These are phyloP conservation scores for Microdochium trichocladiopsis DNA, from an alignment of 2,329 filamentous ascomycete species.

Conservation along the genomic window DNA sequence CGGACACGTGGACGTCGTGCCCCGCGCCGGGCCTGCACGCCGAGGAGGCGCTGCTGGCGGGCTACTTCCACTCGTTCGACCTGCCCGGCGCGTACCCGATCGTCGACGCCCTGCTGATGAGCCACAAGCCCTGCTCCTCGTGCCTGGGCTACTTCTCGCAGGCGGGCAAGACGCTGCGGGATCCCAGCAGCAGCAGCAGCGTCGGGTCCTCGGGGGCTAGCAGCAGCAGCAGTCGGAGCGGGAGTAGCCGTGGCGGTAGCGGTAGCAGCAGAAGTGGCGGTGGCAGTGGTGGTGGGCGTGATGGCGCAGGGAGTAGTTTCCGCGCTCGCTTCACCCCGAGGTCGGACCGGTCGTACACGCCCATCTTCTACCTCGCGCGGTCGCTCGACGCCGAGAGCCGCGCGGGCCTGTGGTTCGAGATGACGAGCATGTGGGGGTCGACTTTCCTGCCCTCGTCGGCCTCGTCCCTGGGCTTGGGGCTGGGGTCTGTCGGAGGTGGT, in stretches of 20 bases:
- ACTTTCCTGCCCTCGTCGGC: slow-evolving; percentile 5
- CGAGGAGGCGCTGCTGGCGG: slow-evolving; percentile 19
- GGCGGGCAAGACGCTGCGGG: slow-evolving; percentile 14
- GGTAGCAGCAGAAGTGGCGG: background rate
- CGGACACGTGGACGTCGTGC: slow-evolving; percentile 17
- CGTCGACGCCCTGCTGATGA: slow-evolving; percentile 18
- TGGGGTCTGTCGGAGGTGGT: no score
- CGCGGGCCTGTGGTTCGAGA: slow-evolving; percentile 14
- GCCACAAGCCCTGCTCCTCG: slow-evolving; percentile 16
- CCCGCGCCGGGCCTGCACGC: slow-evolving; percentile 11
- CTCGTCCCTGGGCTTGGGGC: slow-evolving; percentile 8
- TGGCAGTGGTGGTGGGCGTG: slow-evolving; percentile 3
- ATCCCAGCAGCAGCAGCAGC: background rate
- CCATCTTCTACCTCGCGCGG: slow-evolving; percentile 19
- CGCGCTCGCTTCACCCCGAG: slow-evolving; percentile 21
- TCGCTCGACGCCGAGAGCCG: slow-evolving; percentile 11
- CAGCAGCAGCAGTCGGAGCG: background rate
- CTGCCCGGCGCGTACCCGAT: slow-evolving; percentile 21
- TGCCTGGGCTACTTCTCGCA: slow-evolving; percentile 19
- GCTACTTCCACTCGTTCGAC: slow-evolving; percentile 20
- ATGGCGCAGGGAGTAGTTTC: slow-evolving; percentile 12
- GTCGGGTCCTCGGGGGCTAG: background rate
- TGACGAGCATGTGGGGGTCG: slow-evolving; percentile 16
- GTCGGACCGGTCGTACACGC: slow-evolving; percentile 18
- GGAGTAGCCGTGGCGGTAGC: no score